Evolutionary conservation across 306 rosid species (phyloP), one percentile per base, ranked within the genome.

Genomic region (Fragaria nilgerrensis): DNA sequence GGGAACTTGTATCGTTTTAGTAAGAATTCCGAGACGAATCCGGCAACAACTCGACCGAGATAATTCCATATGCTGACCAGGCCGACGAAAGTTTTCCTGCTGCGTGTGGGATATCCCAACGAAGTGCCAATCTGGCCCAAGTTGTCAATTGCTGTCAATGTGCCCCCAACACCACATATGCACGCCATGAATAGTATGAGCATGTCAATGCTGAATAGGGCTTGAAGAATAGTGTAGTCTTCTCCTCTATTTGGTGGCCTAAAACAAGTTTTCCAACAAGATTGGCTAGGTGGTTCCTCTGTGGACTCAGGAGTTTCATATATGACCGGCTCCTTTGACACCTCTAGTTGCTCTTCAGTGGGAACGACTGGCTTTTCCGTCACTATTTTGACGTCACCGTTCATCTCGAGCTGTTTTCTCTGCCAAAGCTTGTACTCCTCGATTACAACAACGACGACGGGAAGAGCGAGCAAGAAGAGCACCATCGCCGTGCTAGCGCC

Each of bases 11-110:
- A 88, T n/a, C 58, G 72, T 22, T 52, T 23, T 10, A 88, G 78
- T 34, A 85, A 72, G 22, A 69, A 67, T 68, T 88, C 91, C 0
- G 91, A 88, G 22, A 9, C 79, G 73, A 88, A 88, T 34, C 91
- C 91, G 0, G 91, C 72, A 6, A 72, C 72, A 0, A 88, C 91
- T 8, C 91, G 68, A 44, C 91, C 91, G 29, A 88, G 84, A 44
- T 88, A 88, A 63, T 88, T 88, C 91, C 91, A 88, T 36, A 88
- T 88, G 76, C 91, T 88, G 2, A 88, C 89, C 0, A 88, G 73
- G 0, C 89, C 85, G 45, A 88, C 87, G 25, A 88, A 88, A 1
- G 91, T 88, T 79, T 86, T 83, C 9, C 63, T 75, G 66, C 83
- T 83, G 13, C 13, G 53, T 43, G 79, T 76, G 7, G 86, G 86